These are phyloP conservation scores for Epichloe uncinata DNA, from an alignment of 2,329 filamentous ascomycete species.

Conservation along the genomic window DNA sequence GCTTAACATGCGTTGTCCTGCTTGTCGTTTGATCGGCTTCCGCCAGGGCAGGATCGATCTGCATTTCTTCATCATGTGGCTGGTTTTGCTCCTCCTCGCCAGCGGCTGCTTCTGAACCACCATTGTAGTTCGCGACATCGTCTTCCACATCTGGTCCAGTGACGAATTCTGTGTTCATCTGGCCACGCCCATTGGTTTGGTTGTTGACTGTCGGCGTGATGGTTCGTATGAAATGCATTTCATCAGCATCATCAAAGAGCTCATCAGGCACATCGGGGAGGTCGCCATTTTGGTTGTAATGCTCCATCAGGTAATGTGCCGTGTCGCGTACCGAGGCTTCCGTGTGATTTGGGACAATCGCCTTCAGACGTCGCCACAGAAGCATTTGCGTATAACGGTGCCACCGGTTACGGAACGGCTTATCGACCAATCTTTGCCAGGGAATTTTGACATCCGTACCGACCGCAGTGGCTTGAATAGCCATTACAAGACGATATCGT, in stretches of 20 bases:
- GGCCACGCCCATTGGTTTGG: background rate
- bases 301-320: slow-evolving; percentile 21
- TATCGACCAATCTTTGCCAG: slow-evolving; percentile 33
- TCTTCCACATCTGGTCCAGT: slow-evolving; percentile 18
- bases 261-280: slow-evolving; percentile 20
- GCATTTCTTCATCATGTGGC: slow-evolving; percentile 15
- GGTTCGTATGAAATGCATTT: slow-evolving; percentile 18
- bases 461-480: slow-evolving; percentile 28
- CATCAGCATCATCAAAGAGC: slow-evolving; percentile 19
- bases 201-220: slow-evolving; percentile 2
- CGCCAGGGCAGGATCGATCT: slow-evolving; percentile 20
- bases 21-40: slow-evolving; percentile 10
- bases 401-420: slow-evolving; percentile 26
- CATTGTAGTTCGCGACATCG: slow-evolving; percentile 7
- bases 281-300: slow-evolving; percentile 20
- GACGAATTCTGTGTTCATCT: slow-evolving; percentile 17
- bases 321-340: slow-evolving; percentile 20
- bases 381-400: slow-evolving; percentile 23
- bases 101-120: slow-evolving; percentile 6
- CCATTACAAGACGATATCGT: slow-evolving; percentile 29
- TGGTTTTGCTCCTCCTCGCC: background rate
- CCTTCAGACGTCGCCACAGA: slow-evolving; percentile 26
- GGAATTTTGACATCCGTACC: slow-evolving; percentile 32
- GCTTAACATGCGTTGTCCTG: slow-evolving; percentile 16
- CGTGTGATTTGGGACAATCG: slow-evolving; percentile 19